Conservation (phyloP, 371 early-diverging fungal genomes). For the Dichotomocladium elegans region DNA sequence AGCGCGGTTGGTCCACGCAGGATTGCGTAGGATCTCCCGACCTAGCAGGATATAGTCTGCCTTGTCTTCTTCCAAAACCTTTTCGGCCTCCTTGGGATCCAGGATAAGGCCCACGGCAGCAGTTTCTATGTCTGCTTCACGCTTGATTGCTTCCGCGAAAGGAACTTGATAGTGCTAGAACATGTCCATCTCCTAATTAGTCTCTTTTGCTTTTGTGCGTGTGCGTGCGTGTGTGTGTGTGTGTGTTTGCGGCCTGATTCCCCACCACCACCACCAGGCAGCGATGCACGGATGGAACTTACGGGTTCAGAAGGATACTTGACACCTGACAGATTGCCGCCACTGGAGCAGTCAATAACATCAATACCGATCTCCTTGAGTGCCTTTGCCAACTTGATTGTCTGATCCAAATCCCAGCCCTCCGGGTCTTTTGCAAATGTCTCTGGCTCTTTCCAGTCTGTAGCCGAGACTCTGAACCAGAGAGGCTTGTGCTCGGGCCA, state of each 20-base stretch:
- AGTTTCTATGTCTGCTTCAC: slow-evolving; percentile 53
- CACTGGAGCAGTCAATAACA: slow-evolving; percentile 69
- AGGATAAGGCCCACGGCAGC: slow-evolving; percentile 79
- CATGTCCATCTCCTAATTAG: not conserved
- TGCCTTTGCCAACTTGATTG: slow-evolving; percentile 51
- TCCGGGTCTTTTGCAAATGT: slow-evolving; percentile 19
- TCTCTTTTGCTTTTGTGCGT: not conserved
- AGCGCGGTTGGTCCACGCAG: slow-evolving; percentile 22
- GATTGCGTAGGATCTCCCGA: slow-evolving; percentile 71
- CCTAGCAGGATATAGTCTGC: slow-evolving; percentile 66
- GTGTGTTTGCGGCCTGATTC: no score
- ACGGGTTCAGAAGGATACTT: slow-evolving; percentile 8
- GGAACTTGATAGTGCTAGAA: slow-evolving; percentile 66
- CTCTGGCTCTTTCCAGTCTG: slow-evolving; percentile 52
- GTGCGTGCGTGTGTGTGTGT: no score
- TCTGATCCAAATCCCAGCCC: slow-evolving; percentile 68
- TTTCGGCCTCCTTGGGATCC: slow-evolving; percentile 61
- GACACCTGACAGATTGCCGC: slow-evolving; percentile 50
- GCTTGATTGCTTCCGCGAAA: slow-evolving; percentile 58
- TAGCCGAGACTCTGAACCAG: slow-evolving; percentile 73
- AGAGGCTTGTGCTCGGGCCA: slow-evolving; percentile 80
- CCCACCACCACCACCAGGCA: no score
- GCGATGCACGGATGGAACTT: not conserved
- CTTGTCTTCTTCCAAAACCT: slow-evolving; percentile 57
- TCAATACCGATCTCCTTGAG: slow-evolving; percentile 72